Evolutionary conservation across 352 stramenopile genomes (phyloP).

Genomic region (Globisporangium iwayamae): DNA sequence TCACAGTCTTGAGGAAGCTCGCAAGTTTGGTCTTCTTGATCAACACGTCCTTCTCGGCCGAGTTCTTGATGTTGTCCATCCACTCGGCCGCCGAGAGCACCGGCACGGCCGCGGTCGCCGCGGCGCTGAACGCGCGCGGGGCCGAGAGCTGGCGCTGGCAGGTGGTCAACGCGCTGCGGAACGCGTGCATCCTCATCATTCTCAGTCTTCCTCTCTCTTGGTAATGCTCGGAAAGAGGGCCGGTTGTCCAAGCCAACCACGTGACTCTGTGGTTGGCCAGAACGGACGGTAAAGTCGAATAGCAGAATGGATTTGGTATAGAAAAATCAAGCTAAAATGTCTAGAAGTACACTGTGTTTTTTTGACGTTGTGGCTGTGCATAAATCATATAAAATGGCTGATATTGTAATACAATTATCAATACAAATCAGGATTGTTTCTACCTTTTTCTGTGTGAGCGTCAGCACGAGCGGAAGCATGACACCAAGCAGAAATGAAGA

Average conservation of each 20-base stretch:
- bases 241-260: conserved; percentile 5
- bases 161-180: conserved; percentile 59
- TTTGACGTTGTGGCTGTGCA: neutral
- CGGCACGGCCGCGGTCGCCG: conserved; percentile 24
- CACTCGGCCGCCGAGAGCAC: conserved; percentile 64
- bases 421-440: neutral
- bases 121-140: conserved; percentile 36
- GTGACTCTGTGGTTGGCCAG: neutral
- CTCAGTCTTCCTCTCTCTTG: conserved; percentile 9
- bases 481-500: conserved; percentile 4
- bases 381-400: neutral
- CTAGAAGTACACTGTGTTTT: neutral
- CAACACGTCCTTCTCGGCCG: conserved; percentile 66
- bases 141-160: conserved; percentile 43
- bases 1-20: conserved; percentile 82
- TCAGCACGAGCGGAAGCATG: neutral
- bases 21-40: conserved; percentile 85
- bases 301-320: neutral
- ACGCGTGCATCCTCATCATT: conserved; percentile 54
- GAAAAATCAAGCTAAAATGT: neutral
- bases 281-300: neutral
- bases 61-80: conserved; percentile 78
- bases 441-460: neutral
- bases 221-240: neutral
- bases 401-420: neutral